These are phyloP conservation scores for Candida albicans DNA, from an alignment of 1,139 yeast genomes.

Conservation along the genomic window DNA sequence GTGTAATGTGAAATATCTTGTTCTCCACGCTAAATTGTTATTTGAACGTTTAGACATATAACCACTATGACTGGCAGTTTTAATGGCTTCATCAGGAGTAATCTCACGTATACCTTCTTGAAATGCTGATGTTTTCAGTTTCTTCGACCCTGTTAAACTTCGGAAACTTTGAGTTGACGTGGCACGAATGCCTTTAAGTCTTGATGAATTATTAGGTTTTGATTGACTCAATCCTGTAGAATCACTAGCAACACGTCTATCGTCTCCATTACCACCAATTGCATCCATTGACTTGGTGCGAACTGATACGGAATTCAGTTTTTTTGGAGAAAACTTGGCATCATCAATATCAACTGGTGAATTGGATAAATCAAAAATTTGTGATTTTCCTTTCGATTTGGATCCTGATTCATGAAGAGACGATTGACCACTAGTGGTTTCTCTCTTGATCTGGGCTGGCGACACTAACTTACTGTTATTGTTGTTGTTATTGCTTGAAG, in stretches of 20 bases:
- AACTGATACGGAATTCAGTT: slow-evolving; percentile 28
- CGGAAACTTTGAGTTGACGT: slow-evolving; percentile 48
- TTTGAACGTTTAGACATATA: slow-evolving; percentile 94
- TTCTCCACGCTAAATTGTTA: slow-evolving; percentile 87
- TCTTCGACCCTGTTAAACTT: slow-evolving; percentile 42
- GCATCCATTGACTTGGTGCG: slow-evolving; percentile 10
- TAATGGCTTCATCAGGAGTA: slow-evolving; percentile 76
- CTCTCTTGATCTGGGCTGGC: slow-evolving; percentile 28
- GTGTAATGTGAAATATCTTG: slow-evolving; percentile 84
- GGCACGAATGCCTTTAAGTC: slow-evolving; percentile 44
- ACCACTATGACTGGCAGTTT: slow-evolving; percentile 77
- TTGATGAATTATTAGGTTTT: slow-evolving; percentile 18
- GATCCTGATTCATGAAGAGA: slow-evolving; percentile 2
- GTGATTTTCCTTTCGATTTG: slow-evolving; percentile 4
- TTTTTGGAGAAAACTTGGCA: slow-evolving; percentile 39
- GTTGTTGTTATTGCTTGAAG: slow-evolving; percentile 1
- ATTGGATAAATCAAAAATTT: slow-evolving; percentile 9
- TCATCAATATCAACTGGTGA: slow-evolving; percentile 32
- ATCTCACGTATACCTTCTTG: slow-evolving; percentile 83
- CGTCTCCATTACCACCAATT: slow-evolving; percentile 22
- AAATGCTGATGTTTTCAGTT: slow-evolving; percentile 85
- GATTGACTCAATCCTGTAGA: slow-evolving; percentile 7
- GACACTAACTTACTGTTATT: slow-evolving; percentile 19
- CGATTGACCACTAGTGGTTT: slow-evolving; percentile 6
- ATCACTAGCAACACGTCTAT: slow-evolving; percentile 38